Percentiles rank a stretch among this genome's conserved stretches.
phyloP scores from a whole-genome alignment of 805 yeast species.

The Kuraishia ogatae region DNA sequence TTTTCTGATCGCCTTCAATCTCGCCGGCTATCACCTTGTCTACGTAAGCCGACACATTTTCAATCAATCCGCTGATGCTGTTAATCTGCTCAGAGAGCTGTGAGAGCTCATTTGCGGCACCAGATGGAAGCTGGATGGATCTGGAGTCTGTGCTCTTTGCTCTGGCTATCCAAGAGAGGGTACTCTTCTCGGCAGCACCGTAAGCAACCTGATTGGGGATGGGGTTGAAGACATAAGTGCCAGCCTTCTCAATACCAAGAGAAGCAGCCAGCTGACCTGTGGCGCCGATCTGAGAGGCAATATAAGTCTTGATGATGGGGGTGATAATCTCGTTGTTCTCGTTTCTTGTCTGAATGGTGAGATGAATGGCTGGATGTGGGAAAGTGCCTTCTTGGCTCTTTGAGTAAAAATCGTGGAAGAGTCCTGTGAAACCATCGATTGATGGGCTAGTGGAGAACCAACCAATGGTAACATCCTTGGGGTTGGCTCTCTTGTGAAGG shows the following conservation, averaged over 20 bases:
- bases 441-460: slow-evolving; percentile 65
- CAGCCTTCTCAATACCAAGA: slow-evolving; percentile 29
- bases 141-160: slow-evolving; percentile 24
- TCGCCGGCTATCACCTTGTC: slow-evolving; percentile 31
- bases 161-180: slow-evolving; percentile 37
- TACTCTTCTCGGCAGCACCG: slow-evolving; percentile 49
- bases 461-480: slow-evolving; percentile 71
- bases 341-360: slow-evolving; percentile 57
- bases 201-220: slow-evolving; percentile 58
- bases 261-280: slow-evolving; percentile 26
- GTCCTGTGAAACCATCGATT: slow-evolving; percentile 64
- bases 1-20: slow-evolving; percentile 36
- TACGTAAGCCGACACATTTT: slow-evolving; percentile 40
- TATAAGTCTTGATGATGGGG: slow-evolving; percentile 58
- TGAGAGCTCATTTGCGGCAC: slow-evolving; percentile 32
- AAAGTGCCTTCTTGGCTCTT: slow-evolving; percentile 35
- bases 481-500: slow-evolving; percentile 68
- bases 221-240: slow-evolving; percentile 64
- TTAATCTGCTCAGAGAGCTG: slow-evolving; percentile 37
- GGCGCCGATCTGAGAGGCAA: slow-evolving; percentile 69
- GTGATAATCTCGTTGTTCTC: slow-evolving; percentile 39
- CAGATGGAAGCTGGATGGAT: slow-evolving; percentile 21
- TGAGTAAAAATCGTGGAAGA: slow-evolving; percentile 73
- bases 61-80: slow-evolving; percentile 37
- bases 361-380: slow-evolving; percentile 73